Percentiles rank a stretch among this genome's conserved stretches.
phyloP scores from a whole-genome alignment of 2,329 filamentous ascomycete genomes.

The Lecanicillium sp. region DNA sequence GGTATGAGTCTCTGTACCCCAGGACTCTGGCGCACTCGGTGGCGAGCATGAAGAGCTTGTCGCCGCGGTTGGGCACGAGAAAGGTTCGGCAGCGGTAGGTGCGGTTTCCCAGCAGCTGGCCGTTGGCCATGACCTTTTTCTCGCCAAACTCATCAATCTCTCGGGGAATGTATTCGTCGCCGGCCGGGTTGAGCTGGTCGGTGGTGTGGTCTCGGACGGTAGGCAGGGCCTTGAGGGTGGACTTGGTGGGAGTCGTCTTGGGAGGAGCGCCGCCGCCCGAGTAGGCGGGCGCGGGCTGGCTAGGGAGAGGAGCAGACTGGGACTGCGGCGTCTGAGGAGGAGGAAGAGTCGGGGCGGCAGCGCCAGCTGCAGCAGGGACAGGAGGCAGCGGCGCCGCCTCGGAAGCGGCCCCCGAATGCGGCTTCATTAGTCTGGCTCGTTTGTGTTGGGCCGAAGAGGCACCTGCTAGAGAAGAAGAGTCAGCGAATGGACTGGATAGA shows the following conservation, averaged over 20 bases:
- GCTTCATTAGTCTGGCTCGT: slow-evolving; percentile 46
- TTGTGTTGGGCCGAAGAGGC: slow-evolving; percentile 36
- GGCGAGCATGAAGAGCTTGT: slow-evolving; percentile 97
- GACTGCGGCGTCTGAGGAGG: slow-evolving; percentile 53
- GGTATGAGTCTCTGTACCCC: slow-evolving; percentile 93
- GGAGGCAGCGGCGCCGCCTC: slow-evolving; percentile 52
- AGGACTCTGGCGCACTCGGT: slow-evolving; percentile 94
- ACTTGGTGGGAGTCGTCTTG: slow-evolving; percentile 75
- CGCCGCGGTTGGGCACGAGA: slow-evolving; percentile 79
- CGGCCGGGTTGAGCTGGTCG: slow-evolving; percentile 81
- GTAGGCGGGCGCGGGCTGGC: slow-evolving; percentile 36
- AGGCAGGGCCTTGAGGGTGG: slow-evolving; percentile 85
- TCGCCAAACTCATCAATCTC: slow-evolving; percentile 91
- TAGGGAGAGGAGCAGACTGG: slow-evolving; percentile 40
- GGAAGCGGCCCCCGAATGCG: slow-evolving; percentile 45
- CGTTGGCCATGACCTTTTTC: slow-evolving; percentile 82
- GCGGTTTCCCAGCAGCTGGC: slow-evolving; percentile 73
- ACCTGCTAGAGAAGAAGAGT: slow-evolving; percentile 31
- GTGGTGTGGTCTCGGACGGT: slow-evolving; percentile 97
- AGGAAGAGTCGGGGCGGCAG: slow-evolving; percentile 34
- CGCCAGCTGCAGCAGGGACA: slow-evolving; percentile 17
- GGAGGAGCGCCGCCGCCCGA: slow-evolving; percentile 49
- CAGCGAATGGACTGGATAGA: slow-evolving; percentile 17
- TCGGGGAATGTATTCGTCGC: slow-evolving; percentile 90
- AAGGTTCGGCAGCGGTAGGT: slow-evolving; percentile 94